Evolutionary conservation across 805 yeast genomes (phyloP), one percentile per base, ranked within the genome.

Genomic region (Candida jianshihensis): DNA sequence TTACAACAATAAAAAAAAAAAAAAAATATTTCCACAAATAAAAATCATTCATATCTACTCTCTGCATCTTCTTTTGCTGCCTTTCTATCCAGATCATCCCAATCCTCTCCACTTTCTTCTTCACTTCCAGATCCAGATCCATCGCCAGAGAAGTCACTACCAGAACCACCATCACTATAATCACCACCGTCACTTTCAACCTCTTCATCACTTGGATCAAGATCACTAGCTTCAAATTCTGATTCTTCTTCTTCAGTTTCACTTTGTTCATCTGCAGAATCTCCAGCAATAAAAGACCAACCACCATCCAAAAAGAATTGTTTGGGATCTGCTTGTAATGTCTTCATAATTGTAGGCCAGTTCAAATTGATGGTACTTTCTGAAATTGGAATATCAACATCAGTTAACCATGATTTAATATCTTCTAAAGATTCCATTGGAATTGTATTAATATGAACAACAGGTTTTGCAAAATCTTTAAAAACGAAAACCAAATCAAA

Each of bases 401-500:
- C 95, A n/a, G 95, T 86, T 41, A 92, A 68, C 98, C 98, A 92
- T 34, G 86, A 87, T 60, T 90, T 92, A 43, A 92, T 84, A 56
- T 84, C 90, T 56, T 92, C 98, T 38, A 92, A 65, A 36, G 83
- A 71, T 52, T 84, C 94, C 75, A 88, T 86, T 26, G 97, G 97
- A 41, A 92, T 87, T 4, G 97, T 88, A 59, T 90, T 90, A 45
- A 92, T 78, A 59, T 90, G 97, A 16, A 85, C 85, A 10, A 87
- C 96, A 1, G 97, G 86, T 52, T 73, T 78, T 43, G 71, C 67
- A 59, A 88, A 89, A 60, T 92, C 97, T 60, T 89, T 90, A 64
- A 83, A 90, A 2, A 92, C 89, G 60, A 92, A 88, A n/a, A 92
- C 98, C 59, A 92, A 63, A 67, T 92, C 98, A 51, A 92, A 92